A percentile compares a stretch with the other conserved stretches of the same genome.
These are phyloP conservation scores for Cladosporium phlei DNA, from an alignment of 2,329 filamentous ascomycete species.

Conservation along the genomic window DNA sequence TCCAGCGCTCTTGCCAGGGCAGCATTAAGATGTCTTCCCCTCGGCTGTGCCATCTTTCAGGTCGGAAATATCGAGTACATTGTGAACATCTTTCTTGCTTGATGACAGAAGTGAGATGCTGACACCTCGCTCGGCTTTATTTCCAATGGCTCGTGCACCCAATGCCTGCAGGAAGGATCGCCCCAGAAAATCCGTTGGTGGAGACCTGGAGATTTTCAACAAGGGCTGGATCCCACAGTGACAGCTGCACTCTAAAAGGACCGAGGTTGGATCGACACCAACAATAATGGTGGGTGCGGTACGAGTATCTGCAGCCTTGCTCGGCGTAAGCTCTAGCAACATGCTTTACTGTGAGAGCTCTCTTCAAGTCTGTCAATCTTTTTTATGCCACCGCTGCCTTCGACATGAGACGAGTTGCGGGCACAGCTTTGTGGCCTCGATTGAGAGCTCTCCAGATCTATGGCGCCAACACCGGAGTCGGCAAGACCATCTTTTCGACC, in stretches of 20 bases:
- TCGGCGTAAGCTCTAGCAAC: slow-evolving; percentile 1
- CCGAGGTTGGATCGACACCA: neutral
- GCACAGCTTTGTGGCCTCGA: slow-evolving; percentile 62
- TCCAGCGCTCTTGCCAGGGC: slow-evolving; percentile 30
- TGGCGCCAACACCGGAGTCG: slow-evolving; percentile 78
- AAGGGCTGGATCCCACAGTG: too few relatives aligned
- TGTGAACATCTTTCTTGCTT: slow-evolving; percentile 4
- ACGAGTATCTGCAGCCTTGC: slow-evolving; percentile 6
- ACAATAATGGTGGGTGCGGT: neutral
- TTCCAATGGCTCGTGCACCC: neutral
- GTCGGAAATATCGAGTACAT: too few relatives aligned
- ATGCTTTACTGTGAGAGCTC: neutral
- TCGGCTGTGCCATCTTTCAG: neutral
- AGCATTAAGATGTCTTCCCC: slow-evolving; percentile 19
- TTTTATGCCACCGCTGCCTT: neutral
- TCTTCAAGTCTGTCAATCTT: neutral
- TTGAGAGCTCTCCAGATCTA: slow-evolving; percentile 70
- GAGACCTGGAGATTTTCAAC: slow-evolving; percentile 6
- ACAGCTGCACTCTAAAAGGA: neutral
- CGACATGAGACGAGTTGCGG: slow-evolving; percentile 44
- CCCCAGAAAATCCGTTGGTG: slow-evolving; percentile 6
- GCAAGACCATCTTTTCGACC: slow-evolving; percentile 77
- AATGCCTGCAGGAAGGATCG: too few relatives aligned
- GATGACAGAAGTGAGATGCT: neutral
- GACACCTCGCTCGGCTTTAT: too few relatives aligned